These are phyloP conservation scores for Craterostigma plantagineum DNA, from an alignment of 257 asterid species.

Conservation along the genomic window DNA sequence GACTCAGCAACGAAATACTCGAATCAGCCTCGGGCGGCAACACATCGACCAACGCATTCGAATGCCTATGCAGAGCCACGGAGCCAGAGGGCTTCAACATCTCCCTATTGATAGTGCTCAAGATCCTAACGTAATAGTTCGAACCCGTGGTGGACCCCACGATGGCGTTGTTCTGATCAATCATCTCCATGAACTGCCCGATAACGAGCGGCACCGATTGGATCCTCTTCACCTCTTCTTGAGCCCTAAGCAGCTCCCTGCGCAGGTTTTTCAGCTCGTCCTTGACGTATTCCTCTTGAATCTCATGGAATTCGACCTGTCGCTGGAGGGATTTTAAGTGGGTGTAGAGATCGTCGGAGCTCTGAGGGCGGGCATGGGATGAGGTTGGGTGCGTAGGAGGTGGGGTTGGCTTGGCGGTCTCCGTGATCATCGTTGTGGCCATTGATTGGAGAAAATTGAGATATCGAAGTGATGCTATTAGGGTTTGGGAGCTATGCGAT, in stretches of 20 bases:
- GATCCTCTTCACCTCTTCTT: constrained; percentile 82
- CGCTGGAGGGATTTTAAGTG: constrained; percentile 54
- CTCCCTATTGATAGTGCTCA: constrained; percentile 72
- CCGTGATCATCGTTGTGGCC: constrained; percentile 47
- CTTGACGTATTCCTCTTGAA: constrained; percentile 68
- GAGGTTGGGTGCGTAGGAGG: constrained; percentile 20
- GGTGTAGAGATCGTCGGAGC: constrained; percentile 43
- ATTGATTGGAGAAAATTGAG: constrained; percentile 11
- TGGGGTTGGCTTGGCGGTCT: constrained; percentile 19
- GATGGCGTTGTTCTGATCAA: constrained; percentile 63
- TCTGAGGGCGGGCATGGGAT: constrained; percentile 17
- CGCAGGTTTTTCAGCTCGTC: constrained; percentile 74
- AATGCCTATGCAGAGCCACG: constrained; percentile 73
- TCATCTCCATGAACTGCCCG: constrained; percentile 94
- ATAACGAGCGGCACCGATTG: constrained; percentile 79
- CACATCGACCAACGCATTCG: constrained; percentile 75
- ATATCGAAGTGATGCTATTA: neutral
- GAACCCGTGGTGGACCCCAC: constrained; percentile 85
- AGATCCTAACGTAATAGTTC: constrained; percentile 59
- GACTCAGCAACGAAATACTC: constrained; percentile 67
- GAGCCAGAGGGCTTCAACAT: constrained; percentile 68
- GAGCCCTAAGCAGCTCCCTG: constrained; percentile 69
- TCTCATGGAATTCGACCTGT: constrained; percentile 59
- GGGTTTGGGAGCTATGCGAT: no score
- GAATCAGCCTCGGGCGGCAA: constrained; percentile 88